phyloP scores from a whole-genome alignment of 176 grass and related monocot genomes.

The Carex myosuroides region DNA sequence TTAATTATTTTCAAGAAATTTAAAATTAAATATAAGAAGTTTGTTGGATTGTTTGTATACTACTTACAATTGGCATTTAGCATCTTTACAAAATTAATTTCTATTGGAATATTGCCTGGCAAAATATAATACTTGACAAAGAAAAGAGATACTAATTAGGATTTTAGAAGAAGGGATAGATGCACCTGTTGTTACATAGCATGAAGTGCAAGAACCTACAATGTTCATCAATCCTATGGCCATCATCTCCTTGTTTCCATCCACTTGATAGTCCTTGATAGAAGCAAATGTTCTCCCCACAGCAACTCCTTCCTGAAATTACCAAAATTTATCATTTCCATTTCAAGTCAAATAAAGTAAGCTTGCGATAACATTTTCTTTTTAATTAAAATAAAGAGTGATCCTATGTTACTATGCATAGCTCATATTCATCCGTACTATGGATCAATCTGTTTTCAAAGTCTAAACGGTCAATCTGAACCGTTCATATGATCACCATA shows the following conservation, averaged over 20 bases:
- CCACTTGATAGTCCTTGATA: constrained; percentile 76
- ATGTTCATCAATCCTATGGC: constrained; percentile 98
- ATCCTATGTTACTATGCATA: too few relatives aligned
- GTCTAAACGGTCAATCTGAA: too few relatives aligned
- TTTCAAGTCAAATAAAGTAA: background rate
- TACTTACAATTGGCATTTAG: background rate
- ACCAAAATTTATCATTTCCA: background rate
- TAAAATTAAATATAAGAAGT: background rate
- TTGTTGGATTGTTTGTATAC: background rate
- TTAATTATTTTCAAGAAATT: background rate
- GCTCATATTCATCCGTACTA: too few relatives aligned
- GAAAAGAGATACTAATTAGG: background rate
- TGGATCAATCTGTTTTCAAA: too few relatives aligned
- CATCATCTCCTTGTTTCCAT: constrained; percentile 99
- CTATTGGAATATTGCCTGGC: background rate
- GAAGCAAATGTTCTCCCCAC: constrained; percentile 96
- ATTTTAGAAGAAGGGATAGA: background rate
- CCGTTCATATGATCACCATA: too few relatives aligned
- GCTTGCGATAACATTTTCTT: background rate
- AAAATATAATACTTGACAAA: background rate
- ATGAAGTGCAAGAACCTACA: constrained; percentile 96
- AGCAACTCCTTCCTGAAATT: constrained; percentile 72
- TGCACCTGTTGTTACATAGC: constrained; percentile 83
- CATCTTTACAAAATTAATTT: background rate
- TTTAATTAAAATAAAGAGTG: background rate